Evolutionary conservation across 2,329 filamentous ascomycete species (phyloP).

Genomic region (Rhexocercosporidium sp.): DNA sequence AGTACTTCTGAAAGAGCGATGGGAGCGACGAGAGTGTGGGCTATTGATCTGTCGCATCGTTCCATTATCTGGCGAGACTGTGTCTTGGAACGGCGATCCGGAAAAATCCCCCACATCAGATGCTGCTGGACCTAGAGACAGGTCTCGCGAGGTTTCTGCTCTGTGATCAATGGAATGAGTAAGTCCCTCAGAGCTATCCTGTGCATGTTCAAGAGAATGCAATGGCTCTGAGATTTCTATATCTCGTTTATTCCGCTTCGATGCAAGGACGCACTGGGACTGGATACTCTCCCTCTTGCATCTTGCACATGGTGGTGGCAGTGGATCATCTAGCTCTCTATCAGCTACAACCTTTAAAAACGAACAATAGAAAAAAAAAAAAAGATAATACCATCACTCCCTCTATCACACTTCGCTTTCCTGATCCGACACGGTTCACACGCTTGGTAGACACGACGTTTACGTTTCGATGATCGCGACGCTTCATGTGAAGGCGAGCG

Average conservation of each 20-base stretch:
- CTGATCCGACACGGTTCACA: slow-evolving; percentile 13
- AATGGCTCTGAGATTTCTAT: background rate
- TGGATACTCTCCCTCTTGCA: slow-evolving; percentile 15
- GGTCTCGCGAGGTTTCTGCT: background rate
- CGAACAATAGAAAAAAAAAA: too few relatives aligned
- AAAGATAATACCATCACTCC: background rate
- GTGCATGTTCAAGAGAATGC: background rate
- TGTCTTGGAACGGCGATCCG: background rate
- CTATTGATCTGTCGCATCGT: background rate
- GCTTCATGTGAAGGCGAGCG: too few relatives aligned
- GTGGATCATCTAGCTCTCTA: slow-evolving; percentile 3
- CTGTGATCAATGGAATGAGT: too few relatives aligned
- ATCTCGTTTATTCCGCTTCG: background rate
- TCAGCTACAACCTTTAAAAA: background rate
- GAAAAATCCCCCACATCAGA: background rate
- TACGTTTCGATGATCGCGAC: slow-evolving; percentile 6
- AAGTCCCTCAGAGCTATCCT: too few relatives aligned
- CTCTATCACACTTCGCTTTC: slow-evolving; percentile 13
- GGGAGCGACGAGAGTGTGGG: background rate
- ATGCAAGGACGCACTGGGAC: slow-evolving; percentile 12
- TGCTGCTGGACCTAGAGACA: background rate
- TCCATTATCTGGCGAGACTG: background rate
- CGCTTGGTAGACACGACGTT: slow-evolving; percentile 14
- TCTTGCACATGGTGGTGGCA: slow-evolving; percentile 4
- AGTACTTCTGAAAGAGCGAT: background rate